These are phyloP conservation scores for Nakaseomyces bracarensis DNA, from an alignment of 1,139 yeast species.

Conservation along the genomic window DNA sequence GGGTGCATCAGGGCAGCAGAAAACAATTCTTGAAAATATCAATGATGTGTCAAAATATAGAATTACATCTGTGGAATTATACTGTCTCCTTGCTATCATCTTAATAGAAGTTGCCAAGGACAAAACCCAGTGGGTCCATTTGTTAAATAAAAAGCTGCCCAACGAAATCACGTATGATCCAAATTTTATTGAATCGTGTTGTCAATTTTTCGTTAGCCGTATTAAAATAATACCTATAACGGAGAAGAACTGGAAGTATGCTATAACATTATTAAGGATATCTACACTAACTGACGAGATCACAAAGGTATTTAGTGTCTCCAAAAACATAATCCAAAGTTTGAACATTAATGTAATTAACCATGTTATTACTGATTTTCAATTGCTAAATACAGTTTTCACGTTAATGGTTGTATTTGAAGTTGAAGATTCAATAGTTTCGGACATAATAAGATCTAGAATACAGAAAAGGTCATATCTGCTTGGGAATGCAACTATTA, in stretches of 20 bases:
- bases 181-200: not conserved
- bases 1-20: too few relatives aligned
- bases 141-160: not conserved
- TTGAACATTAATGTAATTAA: not conserved
- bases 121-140: not conserved
- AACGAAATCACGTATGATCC: not conserved
- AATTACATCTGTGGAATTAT: not conserved
- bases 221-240: not conserved
- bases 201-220: not conserved
- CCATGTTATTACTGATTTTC: not conserved
- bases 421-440: not conserved
- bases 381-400: not conserved
- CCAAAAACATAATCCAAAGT: not conserved
- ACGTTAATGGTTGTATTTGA: not conserved
- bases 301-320: not conserved
- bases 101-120: not conserved
- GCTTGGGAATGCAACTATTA: not conserved
- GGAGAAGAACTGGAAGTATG: not conserved
- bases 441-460: not conserved
- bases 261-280: not conserved
- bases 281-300: not conserved
- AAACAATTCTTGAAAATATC: not conserved
- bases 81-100: not conserved
- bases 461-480: not conserved
- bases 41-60: not conserved